These are phyloP conservation scores for Dothidotthia symphoricarpi DNA, from an alignment of 2,329 filamentous ascomycete genomes.

Conservation along the genomic window DNA sequence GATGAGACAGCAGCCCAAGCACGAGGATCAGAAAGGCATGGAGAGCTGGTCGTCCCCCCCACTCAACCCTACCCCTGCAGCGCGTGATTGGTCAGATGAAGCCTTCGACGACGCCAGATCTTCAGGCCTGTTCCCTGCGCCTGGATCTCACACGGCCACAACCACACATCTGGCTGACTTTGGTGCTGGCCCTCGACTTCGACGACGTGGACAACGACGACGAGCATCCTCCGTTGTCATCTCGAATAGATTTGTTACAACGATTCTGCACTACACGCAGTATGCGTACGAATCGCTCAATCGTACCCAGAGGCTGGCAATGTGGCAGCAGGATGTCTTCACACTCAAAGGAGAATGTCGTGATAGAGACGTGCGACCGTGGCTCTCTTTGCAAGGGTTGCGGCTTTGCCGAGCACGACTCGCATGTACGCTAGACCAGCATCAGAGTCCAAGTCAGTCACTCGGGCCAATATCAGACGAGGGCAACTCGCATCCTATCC, in stretches of 20 bases:
- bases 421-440: conserved; percentile 21
- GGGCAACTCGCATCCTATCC: conserved; percentile 8
- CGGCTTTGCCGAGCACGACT: conserved; percentile 22
- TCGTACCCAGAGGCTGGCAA: conserved; percentile 2
- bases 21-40: conserved; percentile 9
- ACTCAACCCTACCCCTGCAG: conserved; percentile 10
- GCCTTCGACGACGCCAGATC: too few relatives aligned
- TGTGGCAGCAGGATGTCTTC: conserved; percentile 3
- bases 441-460: conserved; percentile 22
- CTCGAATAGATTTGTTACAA: background rate
- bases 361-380: conserved; percentile 10
- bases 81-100: conserved; percentile 14
- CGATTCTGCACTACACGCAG: background rate
- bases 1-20: conserved; percentile 16
- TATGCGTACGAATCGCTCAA: background rate
- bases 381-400: conserved; percentile 12
- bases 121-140: conserved; percentile 11
- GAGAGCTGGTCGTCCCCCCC: conserved; percentile 3
- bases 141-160: conserved; percentile 12
- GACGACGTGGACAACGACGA: conserved; percentile 11
- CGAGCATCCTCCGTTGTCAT: background rate
- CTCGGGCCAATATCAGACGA: conserved; percentile 30
- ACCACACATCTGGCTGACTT: conserved; percentile 1
- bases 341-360: conserved; percentile 4
- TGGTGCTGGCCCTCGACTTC: background rate